Conservation (phyloP, 139 green algal species). For the Nannochloris sp. region DNA sequence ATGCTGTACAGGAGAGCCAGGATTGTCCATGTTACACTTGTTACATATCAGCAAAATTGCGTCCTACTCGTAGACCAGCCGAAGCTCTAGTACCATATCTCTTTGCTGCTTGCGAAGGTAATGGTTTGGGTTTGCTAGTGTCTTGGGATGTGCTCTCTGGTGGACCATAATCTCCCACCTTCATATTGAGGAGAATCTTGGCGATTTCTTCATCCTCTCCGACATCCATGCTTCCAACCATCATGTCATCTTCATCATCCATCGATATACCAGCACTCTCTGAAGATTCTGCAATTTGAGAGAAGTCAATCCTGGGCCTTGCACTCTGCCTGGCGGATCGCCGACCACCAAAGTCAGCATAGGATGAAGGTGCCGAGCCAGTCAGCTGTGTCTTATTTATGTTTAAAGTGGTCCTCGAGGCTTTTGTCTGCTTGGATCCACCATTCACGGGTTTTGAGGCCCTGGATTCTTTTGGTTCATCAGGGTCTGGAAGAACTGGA, state of each 20-base stretch:
- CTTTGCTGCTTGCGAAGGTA: constrained; percentile 1
- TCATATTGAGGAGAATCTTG: constrained; percentile 5
- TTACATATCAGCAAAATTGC: neutral
- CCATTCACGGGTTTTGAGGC: neutral
- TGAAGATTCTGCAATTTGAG: constrained; percentile 1
- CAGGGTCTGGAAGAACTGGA: constrained; percentile 9
- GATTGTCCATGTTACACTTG: too few relatives aligned
- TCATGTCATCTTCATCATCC: constrained; percentile 8
- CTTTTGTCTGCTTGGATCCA: neutral
- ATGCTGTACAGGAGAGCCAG: too few relatives aligned
- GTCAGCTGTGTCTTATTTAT: neutral
- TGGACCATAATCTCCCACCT: neutral
- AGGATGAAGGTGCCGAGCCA: neutral
- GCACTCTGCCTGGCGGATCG: neutral
- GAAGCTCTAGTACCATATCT: constrained; percentile 11
- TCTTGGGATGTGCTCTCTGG: neutral
- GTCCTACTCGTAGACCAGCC: constrained; percentile 8
- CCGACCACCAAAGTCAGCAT: neutral
- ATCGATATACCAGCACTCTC: constrained; percentile 6
- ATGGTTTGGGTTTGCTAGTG: neutral
- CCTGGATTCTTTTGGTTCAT: neutral
- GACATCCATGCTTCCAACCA: constrained; percentile 11
- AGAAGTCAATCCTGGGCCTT: neutral
- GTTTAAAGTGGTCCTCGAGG: neutral
- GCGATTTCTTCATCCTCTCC: constrained; percentile 10